These are phyloP conservation scores for Podospora anserina DNA, from an alignment of 495 filamentous ascomycete genomes.

Conservation along the genomic window DNA sequence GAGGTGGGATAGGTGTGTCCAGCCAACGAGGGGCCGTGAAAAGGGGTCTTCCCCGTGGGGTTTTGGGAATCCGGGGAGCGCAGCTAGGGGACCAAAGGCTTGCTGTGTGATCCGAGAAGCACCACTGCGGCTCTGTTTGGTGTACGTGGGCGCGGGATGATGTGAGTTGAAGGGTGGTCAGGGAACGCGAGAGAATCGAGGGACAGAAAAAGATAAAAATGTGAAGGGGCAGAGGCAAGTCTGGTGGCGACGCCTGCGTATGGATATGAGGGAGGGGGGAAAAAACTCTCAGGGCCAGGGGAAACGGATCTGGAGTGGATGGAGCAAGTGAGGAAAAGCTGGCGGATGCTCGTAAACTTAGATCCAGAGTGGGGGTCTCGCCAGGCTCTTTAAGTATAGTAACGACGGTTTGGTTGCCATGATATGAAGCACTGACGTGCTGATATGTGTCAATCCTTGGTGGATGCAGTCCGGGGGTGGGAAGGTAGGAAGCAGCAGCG, in stretches of 20 bases:
- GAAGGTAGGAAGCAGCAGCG: slow-evolving; percentile 13
- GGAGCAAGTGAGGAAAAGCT: slow-evolving; percentile 20
- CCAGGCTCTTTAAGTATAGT: slow-evolving; percentile 34
- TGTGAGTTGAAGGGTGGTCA: slow-evolving; percentile 13
- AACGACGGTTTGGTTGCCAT: slow-evolving; percentile 29
- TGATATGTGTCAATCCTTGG: slow-evolving; percentile 33
- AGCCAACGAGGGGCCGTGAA: slow-evolving; percentile 21
- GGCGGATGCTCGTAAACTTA: slow-evolving; percentile 20
- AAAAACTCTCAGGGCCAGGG: not conserved
- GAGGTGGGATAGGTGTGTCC: slow-evolving; percentile 28
- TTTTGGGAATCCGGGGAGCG: slow-evolving; percentile 16
- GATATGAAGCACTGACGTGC: slow-evolving; percentile 31
- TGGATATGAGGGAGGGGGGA: slow-evolving; percentile 1
- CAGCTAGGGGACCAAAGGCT: slow-evolving; percentile 14
- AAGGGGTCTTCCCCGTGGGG: slow-evolving; percentile 31
- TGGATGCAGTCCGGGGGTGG: slow-evolving; percentile 18
- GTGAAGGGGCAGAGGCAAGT: not conserved
- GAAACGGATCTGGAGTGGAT: slow-evolving; percentile 1
- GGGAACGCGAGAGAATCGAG: not conserved
- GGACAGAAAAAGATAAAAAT: not conserved
- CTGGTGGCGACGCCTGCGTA: slow-evolving; percentile 8
- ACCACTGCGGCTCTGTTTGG: slow-evolving; percentile 22
- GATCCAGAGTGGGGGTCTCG: slow-evolving; percentile 21
- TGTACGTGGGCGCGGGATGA: slow-evolving; percentile 19
- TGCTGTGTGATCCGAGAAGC: slow-evolving; percentile 9